Evolutionary conservation across 805 yeast genomes (phyloP).

Genomic region (Teunomyces kruisii): DNA sequence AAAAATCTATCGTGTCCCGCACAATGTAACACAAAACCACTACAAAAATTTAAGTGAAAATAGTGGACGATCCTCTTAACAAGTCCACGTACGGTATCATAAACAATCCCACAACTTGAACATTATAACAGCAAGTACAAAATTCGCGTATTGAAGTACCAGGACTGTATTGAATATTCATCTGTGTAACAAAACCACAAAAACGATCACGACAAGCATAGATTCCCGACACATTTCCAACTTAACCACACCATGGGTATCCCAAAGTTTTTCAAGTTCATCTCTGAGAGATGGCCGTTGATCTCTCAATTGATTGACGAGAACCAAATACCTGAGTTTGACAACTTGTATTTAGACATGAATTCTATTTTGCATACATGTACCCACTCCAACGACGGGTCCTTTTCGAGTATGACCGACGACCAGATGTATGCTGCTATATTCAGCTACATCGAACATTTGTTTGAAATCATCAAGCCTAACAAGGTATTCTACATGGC

Average conservation of each 20-base stretch:
- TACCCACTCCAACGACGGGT: constrained; percentile 78
- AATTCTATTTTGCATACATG: constrained; percentile 93
- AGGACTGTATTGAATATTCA: constrained; percentile 1
- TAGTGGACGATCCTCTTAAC: not conserved
- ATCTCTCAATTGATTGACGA: constrained; percentile 79
- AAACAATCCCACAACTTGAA: constrained; percentile 1
- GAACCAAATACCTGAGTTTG: constrained; percentile 86
- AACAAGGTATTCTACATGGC: constrained; percentile 90
- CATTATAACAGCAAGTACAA: not conserved
- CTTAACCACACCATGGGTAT: constrained; percentile 53
- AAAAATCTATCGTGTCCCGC: not conserved
- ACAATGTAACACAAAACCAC: not conserved
- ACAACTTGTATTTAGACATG: constrained; percentile 94
- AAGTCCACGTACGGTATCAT: not conserved
- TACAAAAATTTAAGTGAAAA: not conserved
- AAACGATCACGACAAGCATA: not conserved
- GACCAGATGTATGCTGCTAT: constrained; percentile 92
- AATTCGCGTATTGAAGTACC: not conserved
- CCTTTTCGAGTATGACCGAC: constrained; percentile 68
- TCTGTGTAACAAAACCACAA: not conserved
- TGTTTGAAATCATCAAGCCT: constrained; percentile 86
- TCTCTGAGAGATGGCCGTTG: constrained; percentile 98
- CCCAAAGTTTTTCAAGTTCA: constrained; percentile 94
- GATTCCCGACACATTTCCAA: not conserved
- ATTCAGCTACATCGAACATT: constrained; percentile 90